These are phyloP conservation scores for Globisporangium carolinianum DNA, from an alignment of 352 stramenopile species.

Conservation along the genomic window DNA sequence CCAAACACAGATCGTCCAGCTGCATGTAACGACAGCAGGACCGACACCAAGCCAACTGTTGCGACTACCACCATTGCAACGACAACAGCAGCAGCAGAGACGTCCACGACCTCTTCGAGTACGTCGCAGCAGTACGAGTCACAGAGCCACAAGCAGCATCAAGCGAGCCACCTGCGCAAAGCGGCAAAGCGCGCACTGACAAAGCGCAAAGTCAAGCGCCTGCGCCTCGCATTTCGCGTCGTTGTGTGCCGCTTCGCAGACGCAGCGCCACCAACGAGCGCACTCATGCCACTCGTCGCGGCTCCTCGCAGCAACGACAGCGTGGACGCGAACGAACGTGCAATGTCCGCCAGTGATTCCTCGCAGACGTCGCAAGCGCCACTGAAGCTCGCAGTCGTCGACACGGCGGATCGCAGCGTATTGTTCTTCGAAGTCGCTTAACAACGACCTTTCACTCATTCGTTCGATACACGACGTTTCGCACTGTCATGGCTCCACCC, in stretches of 20 bases:
- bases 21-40: too few species aligned
- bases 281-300: slow-evolving; percentile 8
- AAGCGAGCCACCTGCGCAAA: neutral
- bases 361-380: slow-evolving; percentile 11
- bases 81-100: neutral
- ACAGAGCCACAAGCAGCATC: slow-evolving; percentile 6
- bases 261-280: slow-evolving; percentile 18
- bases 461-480: neutral
- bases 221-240: slow-evolving; percentile 49
- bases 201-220: slow-evolving; percentile 32
- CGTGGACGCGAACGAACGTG: neutral
- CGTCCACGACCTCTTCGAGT: too few species aligned
- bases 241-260: slow-evolving; percentile 43
- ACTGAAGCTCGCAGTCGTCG: slow-evolving; percentile 58
- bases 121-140: neutral
- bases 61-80: neutral
- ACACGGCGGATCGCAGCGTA: slow-evolving; percentile 39
- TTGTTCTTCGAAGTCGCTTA: slow-evolving; percentile 47
- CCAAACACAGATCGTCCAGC: slow-evolving; percentile 2
- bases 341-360: too few species aligned
- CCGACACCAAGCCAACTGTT: neutral
- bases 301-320: neutral
- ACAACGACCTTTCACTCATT: neutral
- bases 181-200: slow-evolving; percentile 9
- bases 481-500: too few species aligned